Conservation (phyloP, 2,329 filamentous ascomycete genomes). For the Fusarium proliferatum region DNA sequence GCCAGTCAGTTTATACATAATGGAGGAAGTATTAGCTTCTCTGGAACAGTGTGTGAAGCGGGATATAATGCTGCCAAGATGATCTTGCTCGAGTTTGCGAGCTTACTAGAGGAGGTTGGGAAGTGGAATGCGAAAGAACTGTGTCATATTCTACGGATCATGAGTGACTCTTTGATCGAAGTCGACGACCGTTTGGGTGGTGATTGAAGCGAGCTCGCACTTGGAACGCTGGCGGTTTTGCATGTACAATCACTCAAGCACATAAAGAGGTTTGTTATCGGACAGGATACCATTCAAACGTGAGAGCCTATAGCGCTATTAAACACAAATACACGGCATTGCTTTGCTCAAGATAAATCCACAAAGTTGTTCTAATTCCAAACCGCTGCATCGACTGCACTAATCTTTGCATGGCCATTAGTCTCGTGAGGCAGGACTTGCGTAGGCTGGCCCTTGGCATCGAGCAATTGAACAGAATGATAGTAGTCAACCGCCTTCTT, state of each 20-base stretch:
- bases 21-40: constrained; percentile 4
- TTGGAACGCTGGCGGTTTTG: accelerated
- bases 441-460: not conserved
- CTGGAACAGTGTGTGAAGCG: not conserved
- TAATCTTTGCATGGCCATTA: not conserved
- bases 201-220: not conserved
- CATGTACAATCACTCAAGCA: accelerated
- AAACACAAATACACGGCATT: not conserved
- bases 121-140: constrained; percentile 15
- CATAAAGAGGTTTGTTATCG: accelerated
- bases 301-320: too few relatives aligned
- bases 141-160: constrained; percentile 11
- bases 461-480: not conserved
- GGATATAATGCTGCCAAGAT: constrained; percentile 14
- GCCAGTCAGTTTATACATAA: not conserved
- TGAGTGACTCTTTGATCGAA: constrained; percentile 15
- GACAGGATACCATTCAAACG: not conserved
- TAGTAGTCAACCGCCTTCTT: constrained; percentile 4
- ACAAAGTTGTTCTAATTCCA: accelerated
- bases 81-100: constrained; percentile 1
- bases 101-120: constrained; percentile 14
- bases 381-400: not conserved
- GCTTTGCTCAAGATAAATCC: not conserved
- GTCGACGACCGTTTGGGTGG: not conserved
- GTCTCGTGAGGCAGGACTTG: not conserved